phyloP scores from a whole-genome alignment of 164 flowering plant species.

The Umbilicus rupestris region DNA sequence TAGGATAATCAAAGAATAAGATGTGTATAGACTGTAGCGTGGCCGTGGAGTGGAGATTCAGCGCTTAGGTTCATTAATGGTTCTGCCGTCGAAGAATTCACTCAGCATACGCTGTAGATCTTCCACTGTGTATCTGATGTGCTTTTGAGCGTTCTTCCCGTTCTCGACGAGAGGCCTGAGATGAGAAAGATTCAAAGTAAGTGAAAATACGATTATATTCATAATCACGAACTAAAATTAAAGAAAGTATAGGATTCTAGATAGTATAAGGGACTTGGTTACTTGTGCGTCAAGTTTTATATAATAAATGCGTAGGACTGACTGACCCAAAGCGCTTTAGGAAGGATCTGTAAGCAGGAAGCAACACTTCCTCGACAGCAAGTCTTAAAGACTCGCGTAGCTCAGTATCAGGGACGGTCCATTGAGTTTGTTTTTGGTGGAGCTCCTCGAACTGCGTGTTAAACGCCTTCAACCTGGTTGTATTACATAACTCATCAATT shows the following conservation, averaged over 20 bases:
- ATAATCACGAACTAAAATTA: too few relatives aligned
- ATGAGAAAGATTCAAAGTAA: background rate
- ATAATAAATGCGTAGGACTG: too few relatives aligned
- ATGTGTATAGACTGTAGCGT: background rate
- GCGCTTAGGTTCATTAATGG: background rate
- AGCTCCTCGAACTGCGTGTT: conserved; percentile 43
- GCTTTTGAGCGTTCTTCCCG: background rate
- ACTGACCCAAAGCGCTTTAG: conserved; percentile 38
- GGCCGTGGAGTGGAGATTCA: background rate
- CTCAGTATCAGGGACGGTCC: conserved; percentile 59
- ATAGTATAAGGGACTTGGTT: too few relatives aligned
- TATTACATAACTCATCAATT: too few relatives aligned
- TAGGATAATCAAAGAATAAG: background rate
- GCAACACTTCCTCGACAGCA: conserved; percentile 41
- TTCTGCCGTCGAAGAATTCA: conserved; percentile 1
- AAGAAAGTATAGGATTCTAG: too few relatives aligned
- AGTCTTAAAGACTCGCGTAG: conserved; percentile 52
- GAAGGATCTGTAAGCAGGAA: conserved; percentile 59
- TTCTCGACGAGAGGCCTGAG: background rate
- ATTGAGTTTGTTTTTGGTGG: conserved; percentile 47
- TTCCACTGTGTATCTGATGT: conserved; percentile 1
- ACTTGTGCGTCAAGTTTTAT: too few relatives aligned
- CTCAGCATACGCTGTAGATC: conserved; percentile 1
- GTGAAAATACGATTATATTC: background rate
- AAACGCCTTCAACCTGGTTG: background rate